Percentiles rank a stretch among this genome's conserved stretches.
Evolutionary conservation across 192 early-diverging fungal genomes (phyloP).

Genomic region (Gamsiella multidivaricata): DNA sequence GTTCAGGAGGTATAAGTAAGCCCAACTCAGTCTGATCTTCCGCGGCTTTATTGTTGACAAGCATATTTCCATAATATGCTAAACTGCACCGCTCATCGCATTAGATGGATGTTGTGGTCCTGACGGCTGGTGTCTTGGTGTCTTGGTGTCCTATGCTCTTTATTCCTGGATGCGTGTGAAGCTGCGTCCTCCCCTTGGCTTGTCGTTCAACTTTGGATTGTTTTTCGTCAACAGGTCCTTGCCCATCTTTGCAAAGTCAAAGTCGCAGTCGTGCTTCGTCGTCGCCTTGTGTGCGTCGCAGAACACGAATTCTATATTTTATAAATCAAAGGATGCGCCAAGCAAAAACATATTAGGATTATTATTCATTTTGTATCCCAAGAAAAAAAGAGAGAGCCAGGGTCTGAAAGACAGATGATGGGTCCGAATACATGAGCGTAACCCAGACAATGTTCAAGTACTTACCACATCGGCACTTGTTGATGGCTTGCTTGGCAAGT

Average conservation of each 20-base stretch:
- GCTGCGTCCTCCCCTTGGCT: conserved; percentile 79
- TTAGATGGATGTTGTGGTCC: too few species aligned
- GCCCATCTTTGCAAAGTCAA: conserved; percentile 80
- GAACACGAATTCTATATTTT: conserved; percentile 68
- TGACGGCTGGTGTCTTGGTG: too few species aligned
- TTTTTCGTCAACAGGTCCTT: conserved; percentile 76
- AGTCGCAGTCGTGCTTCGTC: conserved; percentile 81
- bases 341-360: not conserved
- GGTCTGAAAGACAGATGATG: not conserved
- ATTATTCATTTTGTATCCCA: not conserved
- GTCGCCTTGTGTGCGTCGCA: conserved; percentile 80
- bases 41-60: too few species aligned
- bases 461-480: conserved; percentile 79
- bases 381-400: not conserved
- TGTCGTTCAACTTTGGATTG: conserved; percentile 80
- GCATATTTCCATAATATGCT: too few species aligned
- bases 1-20: too few species aligned
- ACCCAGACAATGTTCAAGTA: not conserved
- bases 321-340: not conserved
- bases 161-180: conserved; percentile 73
- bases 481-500: conserved; percentile 80
- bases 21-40: too few species aligned
- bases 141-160: not conserved
- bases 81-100: too few species aligned
- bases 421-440: too few species aligned